phyloP scores from a whole-genome alignment of 1,139 yeast genomes.

The Geotrichum aggregatum region DNA sequence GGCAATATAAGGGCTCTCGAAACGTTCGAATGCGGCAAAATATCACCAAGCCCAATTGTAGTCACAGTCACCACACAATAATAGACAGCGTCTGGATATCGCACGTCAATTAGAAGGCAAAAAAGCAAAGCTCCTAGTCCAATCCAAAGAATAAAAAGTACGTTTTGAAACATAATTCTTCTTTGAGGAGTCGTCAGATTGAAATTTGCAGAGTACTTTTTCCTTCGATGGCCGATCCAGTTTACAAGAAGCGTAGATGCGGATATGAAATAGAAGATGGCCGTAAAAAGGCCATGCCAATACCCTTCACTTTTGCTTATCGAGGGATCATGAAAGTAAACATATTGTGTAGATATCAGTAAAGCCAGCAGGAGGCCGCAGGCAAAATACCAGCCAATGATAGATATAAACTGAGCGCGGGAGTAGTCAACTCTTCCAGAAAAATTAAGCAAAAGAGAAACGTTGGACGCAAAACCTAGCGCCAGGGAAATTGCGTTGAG shows the following conservation, averaged over 20 bases:
- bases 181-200: slow-evolving; percentile 65
- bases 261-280: slow-evolving; percentile 55
- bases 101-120: slow-evolving; percentile 41
- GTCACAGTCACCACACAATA: slow-evolving; percentile 66
- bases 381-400: slow-evolving; percentile 61
- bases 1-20: slow-evolving; percentile 57
- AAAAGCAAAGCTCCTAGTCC: slow-evolving; percentile 64
- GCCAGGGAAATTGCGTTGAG: slow-evolving; percentile 60
- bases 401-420: slow-evolving; percentile 57
- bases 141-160: slow-evolving; percentile 63
- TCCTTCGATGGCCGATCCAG: slow-evolving; percentile 53
- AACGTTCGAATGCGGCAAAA: slow-evolving; percentile 50
- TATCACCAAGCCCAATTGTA: slow-evolving; percentile 79
- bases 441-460: slow-evolving; percentile 63
- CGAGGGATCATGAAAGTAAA: slow-evolving; percentile 26
- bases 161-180: slow-evolving; percentile 65
- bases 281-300: slow-evolving; percentile 71
- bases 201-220: slow-evolving; percentile 64
- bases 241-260: slow-evolving; percentile 52
- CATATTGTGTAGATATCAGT: slow-evolving; percentile 40
- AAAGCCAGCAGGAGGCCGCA: slow-evolving; percentile 46
- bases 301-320: slow-evolving; percentile 53
- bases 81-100: slow-evolving; percentile 63
- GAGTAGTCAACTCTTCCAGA: slow-evolving; percentile 54
- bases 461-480: slow-evolving; percentile 62